Base-by-base conservation (phyloP, 2,329 filamentous ascomycete genomes). In the Alternaria hordeiaustralica region DNA sequence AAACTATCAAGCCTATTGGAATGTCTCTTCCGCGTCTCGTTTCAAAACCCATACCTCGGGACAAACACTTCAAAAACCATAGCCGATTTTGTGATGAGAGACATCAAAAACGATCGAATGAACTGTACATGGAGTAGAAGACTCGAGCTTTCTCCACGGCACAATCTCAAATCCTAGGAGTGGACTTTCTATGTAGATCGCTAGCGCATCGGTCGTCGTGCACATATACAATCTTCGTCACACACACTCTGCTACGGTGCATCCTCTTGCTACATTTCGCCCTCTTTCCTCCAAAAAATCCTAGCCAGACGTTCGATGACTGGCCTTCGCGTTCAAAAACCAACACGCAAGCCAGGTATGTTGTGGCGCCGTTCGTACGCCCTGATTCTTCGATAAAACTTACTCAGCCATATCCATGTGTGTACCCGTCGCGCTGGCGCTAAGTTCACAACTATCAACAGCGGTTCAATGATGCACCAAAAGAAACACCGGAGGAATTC, bases 171-270 rank as follows among this genome's bases (percentile, higher is more conserved):
- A 3, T 18, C 7, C 15, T 18, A 0, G 36, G 36, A 41, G 3
- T 41, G 36, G 9, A 41, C 4, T 18, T 10, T 0, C 1, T 8
- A 10, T 18, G n/a, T 18, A 18, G n/a, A 0, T 18, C 3, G 36
- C 36, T 41, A 11, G 36, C 36, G 8, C 9, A 18, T 18, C 36
- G 36, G 36, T 18, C 36, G 36, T 6, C 0, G 2, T 41, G 36
- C 3, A 1, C 15, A 18, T 11, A 41, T 41, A 41, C 18, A 41
- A 3, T 41, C 15, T 6, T 41, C n/a, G 36, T 2, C 9, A 3
- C 2, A 3, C 2, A 0, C 33, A 41, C n/a, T 1, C 0, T 41
- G 0, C 0, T 41, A 18, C 36, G 9, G 0, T 11, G n/a, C 36
- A 18, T 41, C 30, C 12, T 33, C 5, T 13, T 12, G 6, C 1